A percentile compares a stretch with the other conserved stretches of the same genome.
Conservation (phyloP, 352 stramenopile genomes). For the Phytophthora colocasiae region DNA sequence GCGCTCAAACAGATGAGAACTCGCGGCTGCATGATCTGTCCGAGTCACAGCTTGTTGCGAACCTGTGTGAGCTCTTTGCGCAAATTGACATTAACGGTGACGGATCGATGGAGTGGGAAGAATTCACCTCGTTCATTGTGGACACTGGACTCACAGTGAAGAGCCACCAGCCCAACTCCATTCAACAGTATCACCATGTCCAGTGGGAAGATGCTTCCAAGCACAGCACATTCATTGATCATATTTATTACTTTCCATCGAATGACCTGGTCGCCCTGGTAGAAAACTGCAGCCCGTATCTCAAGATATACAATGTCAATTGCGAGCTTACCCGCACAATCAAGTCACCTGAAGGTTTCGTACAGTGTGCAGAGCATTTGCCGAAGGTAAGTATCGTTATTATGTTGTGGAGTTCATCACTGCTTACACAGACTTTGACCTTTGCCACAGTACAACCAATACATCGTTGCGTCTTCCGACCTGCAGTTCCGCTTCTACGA, state of each 20-base stretch:
- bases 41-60: slow-evolving; percentile 83
- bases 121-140: slow-evolving; percentile 93
- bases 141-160: slow-evolving; percentile 86
- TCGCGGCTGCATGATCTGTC: slow-evolving; percentile 67
- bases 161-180: slow-evolving; percentile 88
- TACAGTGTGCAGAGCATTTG: slow-evolving; percentile 83
- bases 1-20: slow-evolving; percentile 60
- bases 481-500: slow-evolving; percentile 88
- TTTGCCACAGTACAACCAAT: slow-evolving; percentile 61
- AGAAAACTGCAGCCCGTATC: slow-evolving; percentile 73
- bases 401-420: neutral
- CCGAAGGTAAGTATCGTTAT: slow-evolving; percentile 41
- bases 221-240: slow-evolving; percentile 86
- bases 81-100: slow-evolving; percentile 94
- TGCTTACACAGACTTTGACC: slow-evolving; percentile 1
- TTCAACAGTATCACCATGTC: slow-evolving; percentile 84
- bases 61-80: slow-evolving; percentile 90
- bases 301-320: slow-evolving; percentile 88
- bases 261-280: slow-evolving; percentile 76
- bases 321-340: slow-evolving; percentile 76
- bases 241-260: slow-evolving; percentile 86
- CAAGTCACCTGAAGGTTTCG: slow-evolving; percentile 71
- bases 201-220: slow-evolving; percentile 86
- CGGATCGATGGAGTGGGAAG: slow-evolving; percentile 93
- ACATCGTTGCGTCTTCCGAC: slow-evolving; percentile 81